These are phyloP conservation scores for Rhynchosporium graminicola DNA, from an alignment of 2,329 filamentous ascomycete species.

Conservation along the genomic window DNA sequence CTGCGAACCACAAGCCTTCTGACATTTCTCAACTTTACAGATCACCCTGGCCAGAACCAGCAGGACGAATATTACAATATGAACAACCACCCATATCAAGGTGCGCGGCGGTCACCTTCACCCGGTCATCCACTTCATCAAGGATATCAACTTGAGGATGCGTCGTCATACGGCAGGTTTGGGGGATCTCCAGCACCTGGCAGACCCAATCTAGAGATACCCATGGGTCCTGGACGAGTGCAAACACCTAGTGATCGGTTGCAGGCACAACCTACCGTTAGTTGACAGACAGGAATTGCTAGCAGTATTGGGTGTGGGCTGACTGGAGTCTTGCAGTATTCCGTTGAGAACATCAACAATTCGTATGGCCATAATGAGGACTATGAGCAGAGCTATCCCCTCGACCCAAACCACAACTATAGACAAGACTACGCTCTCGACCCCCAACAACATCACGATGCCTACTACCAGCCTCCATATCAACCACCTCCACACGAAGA, in stretches of 20 bases:
- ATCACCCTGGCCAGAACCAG: constrained; percentile 40
- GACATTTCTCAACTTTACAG: constrained; percentile 29
- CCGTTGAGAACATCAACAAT: constrained; percentile 66
- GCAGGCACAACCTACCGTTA: constrained; percentile 80
- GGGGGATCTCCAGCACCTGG: constrained; percentile 31
- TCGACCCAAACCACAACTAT: constrained; percentile 50
- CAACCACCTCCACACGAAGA: constrained; percentile 53
- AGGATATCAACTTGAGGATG: constrained; percentile 80
- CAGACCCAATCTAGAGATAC: constrained; percentile 65
- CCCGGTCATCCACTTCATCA: constrained; percentile 72
- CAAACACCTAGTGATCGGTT: constrained; percentile 73
- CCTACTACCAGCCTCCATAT: constrained; percentile 83
- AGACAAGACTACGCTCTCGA: constrained; percentile 72
- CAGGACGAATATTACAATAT: constrained; percentile 66
- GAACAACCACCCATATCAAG: constrained; percentile 49
- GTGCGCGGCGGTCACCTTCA: constrained; percentile 66
- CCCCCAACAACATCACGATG: constrained; percentile 83
- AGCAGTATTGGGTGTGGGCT: constrained; percentile 16
- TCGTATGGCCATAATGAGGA: constrained; percentile 64
- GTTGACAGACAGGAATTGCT: constrained; percentile 41
- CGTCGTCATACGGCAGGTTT: constrained; percentile 35
- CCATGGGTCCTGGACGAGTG: constrained; percentile 57
- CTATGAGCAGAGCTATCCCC: constrained; percentile 55
- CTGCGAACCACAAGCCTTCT: constrained; percentile 27
- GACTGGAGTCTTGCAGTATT: constrained; percentile 53